These are phyloP conservation scores for Cyberlindnera euphorbiae DNA, from an alignment of 805 yeast genomes.

Conservation along the genomic window DNA sequence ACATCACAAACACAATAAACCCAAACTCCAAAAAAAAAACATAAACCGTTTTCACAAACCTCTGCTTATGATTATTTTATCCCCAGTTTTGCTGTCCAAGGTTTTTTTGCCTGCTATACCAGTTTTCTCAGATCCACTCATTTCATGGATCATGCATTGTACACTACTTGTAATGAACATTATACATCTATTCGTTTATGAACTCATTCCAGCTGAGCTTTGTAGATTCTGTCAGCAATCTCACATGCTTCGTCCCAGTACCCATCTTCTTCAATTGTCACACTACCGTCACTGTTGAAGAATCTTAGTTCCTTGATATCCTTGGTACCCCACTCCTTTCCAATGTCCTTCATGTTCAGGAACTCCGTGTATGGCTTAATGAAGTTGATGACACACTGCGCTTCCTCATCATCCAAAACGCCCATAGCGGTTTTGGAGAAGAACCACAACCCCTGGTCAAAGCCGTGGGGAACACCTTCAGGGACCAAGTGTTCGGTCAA, in stretches of 20 bases:
- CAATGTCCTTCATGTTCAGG: constrained; percentile 3
- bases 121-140: too few species aligned
- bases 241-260: constrained; percentile 9
- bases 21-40: too few species aligned
- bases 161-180: not conserved
- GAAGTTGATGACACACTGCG: constrained; percentile 1
- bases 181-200: not conserved
- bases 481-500: constrained; percentile 17
- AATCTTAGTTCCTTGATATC: constrained; percentile 2
- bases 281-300: constrained; percentile 7
- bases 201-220: constrained; percentile 3
- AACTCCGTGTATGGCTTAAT: constrained; percentile 23
- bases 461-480: constrained; percentile 34
- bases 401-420: constrained; percentile 6
- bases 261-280: constrained; percentile 6
- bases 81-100: too few species aligned
- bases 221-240: constrained; percentile 9
- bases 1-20: too few species aligned
- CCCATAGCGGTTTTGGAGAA: constrained; percentile 13
- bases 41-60: too few species aligned
- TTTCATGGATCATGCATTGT: too few species aligned
- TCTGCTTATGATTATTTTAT: too few species aligned
- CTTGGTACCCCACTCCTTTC: constrained; percentile 5
- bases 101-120: too few species aligned
- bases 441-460: constrained; percentile 34